Conservation (phyloP, 345 rosid species). For the Theobroma cacao region DNA sequence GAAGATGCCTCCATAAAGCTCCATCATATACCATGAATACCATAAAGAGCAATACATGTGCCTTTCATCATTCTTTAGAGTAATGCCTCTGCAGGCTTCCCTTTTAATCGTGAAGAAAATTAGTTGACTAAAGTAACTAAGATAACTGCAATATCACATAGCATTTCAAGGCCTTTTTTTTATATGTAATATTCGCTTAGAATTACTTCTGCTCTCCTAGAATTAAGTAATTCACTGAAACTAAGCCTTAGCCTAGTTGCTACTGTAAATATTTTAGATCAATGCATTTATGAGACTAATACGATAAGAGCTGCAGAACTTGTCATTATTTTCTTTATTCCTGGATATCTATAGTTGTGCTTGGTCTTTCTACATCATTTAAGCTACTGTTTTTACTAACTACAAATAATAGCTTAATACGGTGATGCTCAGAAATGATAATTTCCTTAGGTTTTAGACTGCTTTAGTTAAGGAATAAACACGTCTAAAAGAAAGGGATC, state of each 20-base stretch:
- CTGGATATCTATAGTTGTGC: background rate
- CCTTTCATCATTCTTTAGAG: slow-evolving; percentile 30
- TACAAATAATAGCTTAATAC: background rate
- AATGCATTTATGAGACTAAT: background rate
- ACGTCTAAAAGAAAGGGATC: background rate
- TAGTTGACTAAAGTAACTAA: background rate
- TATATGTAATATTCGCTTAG: background rate
- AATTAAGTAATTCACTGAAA: background rate
- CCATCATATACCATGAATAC: slow-evolving; percentile 35
- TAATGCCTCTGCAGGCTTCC: background rate
- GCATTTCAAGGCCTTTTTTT: background rate
- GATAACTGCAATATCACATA: background rate
- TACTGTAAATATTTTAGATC: background rate
- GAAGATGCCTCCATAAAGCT: slow-evolving; percentile 20
- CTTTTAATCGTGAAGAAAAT: background rate
- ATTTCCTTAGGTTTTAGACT: background rate
- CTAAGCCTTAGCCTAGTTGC: background rate
- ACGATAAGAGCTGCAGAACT: background rate
- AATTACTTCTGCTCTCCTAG: background rate
- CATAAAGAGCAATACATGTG: slow-evolving; percentile 32
- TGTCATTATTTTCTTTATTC: background rate
- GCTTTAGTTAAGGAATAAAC: background rate
- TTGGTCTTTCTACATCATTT: background rate
- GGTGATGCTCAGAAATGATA: background rate
- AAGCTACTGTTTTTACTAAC: background rate